Evolutionary conservation across 495 filamentous ascomycete species (phyloP).

Genomic region (Schizothecium vesticola): DNA sequence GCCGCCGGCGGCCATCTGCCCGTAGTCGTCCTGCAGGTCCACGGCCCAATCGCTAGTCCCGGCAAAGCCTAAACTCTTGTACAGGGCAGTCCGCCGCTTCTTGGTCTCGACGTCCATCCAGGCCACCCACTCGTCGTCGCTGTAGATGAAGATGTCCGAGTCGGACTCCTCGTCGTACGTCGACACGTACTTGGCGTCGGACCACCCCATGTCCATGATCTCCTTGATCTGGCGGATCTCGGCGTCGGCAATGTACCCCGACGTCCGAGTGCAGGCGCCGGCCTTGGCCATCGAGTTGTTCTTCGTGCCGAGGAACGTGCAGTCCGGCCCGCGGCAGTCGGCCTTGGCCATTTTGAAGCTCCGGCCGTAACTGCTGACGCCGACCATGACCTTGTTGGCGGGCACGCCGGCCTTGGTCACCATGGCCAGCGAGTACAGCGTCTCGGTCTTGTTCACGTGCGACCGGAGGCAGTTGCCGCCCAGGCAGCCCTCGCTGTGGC

Average conservation of each 20-base stretch:
- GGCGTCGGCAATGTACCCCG: slow-evolving; percentile 29
- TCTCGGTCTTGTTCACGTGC: slow-evolving; percentile 45
- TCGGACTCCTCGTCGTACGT: slow-evolving; percentile 7
- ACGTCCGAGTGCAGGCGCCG: slow-evolving; percentile 33
- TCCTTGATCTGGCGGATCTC: slow-evolving; percentile 28
- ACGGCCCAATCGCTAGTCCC: slow-evolving; percentile 42
- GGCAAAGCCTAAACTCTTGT: slow-evolving; percentile 25
- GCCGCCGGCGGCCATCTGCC: neutral
- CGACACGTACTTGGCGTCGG: neutral
- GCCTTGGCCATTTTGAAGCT: slow-evolving; percentile 29
- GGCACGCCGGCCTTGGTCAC: slow-evolving; percentile 47
- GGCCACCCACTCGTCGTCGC: slow-evolving; percentile 38
- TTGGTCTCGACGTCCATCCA: slow-evolving; percentile 37
- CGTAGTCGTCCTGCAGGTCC: slow-evolving; percentile 27
- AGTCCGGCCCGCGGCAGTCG: slow-evolving; percentile 1
- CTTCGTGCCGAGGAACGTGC: slow-evolving; percentile 12
- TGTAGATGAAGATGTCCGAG: slow-evolving; percentile 40
- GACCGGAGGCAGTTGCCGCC: slow-evolving; percentile 38
- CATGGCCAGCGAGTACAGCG: slow-evolving; percentile 35
- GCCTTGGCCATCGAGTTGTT: slow-evolving; percentile 9
- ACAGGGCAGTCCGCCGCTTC: slow-evolving; percentile 16
- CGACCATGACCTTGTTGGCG: slow-evolving; percentile 34
- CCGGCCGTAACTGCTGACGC: slow-evolving; percentile 33
- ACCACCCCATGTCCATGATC: neutral
- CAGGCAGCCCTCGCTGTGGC: slow-evolving; percentile 25